Conservation (phyloP, 2,329 filamentous ascomycete genomes). For the Alternaria metachromatica region DNA sequence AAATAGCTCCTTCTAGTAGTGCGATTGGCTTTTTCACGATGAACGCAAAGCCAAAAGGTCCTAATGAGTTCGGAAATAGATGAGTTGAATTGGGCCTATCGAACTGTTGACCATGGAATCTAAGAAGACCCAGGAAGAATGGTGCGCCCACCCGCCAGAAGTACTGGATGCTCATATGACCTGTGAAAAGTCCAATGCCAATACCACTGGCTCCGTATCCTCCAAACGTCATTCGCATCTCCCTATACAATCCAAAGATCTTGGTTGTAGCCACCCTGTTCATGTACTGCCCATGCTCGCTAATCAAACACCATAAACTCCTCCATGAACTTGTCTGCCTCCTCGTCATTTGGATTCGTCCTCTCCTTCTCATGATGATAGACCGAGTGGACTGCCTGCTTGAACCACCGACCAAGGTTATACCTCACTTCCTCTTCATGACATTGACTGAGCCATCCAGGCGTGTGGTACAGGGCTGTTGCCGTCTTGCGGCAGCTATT, state of each 20-base stretch:
- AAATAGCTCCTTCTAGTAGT: neutral
- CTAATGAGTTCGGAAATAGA: neutral
- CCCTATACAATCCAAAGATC: neutral
- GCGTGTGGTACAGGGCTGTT: neutral
- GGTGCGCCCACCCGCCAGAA: neutral
- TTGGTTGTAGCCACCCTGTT: neutral
- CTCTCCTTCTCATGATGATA: neutral
- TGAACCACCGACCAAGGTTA: neutral
- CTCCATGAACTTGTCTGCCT: conserved; percentile 2
- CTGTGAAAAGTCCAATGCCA: neutral
- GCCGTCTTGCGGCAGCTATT: neutral
- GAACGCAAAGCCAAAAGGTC: neutral
- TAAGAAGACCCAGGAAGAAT: neutral
- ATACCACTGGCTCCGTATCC: neutral
- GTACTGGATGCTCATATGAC: neutral
- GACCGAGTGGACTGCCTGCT: neutral
- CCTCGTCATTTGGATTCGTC: neutral
- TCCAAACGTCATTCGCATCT: neutral
- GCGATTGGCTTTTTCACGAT: neutral
- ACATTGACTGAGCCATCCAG: neutral
- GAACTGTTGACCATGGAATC: neutral
- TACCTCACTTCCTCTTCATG: neutral
- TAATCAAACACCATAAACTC: conserved; percentile 9
- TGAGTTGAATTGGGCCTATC: neutral
- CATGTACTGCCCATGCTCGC: neutral